phyloP scores from a whole-genome alignment of 2,329 filamentous ascomycete genomes.

The Clathrospora elynae region DNA sequence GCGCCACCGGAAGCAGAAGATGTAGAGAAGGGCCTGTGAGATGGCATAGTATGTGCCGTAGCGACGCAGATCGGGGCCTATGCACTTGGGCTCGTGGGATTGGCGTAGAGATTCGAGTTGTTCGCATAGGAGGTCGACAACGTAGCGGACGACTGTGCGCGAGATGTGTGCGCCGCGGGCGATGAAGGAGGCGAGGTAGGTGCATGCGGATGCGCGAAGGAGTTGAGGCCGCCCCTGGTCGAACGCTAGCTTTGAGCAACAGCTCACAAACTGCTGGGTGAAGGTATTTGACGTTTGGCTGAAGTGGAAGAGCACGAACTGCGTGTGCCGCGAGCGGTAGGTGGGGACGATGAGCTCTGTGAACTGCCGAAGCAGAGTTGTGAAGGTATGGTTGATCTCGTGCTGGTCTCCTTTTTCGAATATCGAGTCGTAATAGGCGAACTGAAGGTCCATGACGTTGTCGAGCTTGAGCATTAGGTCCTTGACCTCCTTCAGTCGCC shows the following conservation, averaged over 20 bases:
- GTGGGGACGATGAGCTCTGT: conserved; percentile 86
- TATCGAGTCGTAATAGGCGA: conserved; percentile 76
- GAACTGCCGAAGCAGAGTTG: conserved; percentile 83
- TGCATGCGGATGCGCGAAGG: conserved; percentile 80
- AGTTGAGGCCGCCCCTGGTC: conserved; percentile 68
- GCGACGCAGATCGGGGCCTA: conserved; percentile 81
- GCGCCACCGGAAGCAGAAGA: conserved; percentile 97
- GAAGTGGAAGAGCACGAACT: conserved; percentile 96
- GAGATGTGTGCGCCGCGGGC: conserved; percentile 85
- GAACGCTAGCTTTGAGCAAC: conserved; percentile 73
- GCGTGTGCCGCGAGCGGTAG: conserved; percentile 88
- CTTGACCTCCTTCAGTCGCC: conserved; percentile 72
- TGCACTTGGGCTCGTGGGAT: conserved; percentile 73
- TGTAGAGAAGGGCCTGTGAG: conserved; percentile 88
- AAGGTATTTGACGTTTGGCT: conserved; percentile 79
- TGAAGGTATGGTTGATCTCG: conserved; percentile 73
- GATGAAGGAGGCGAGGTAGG: conserved; percentile 93
- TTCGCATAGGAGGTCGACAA: conserved; percentile 77
- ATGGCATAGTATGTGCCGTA: conserved; percentile 87
- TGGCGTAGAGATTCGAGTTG: conserved; percentile 77
- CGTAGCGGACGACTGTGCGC: conserved; percentile 74
- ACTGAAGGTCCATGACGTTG: conserved; percentile 83
- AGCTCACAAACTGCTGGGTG: conserved; percentile 80
- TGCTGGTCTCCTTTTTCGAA: conserved; percentile 70
- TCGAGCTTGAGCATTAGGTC: conserved; percentile 91